Evolutionary conservation across 1,284 basidiomycete species (phyloP), one percentile per base, ranked within the genome.

Genomic region (Pyrrhoderma lamaoense): DNA sequence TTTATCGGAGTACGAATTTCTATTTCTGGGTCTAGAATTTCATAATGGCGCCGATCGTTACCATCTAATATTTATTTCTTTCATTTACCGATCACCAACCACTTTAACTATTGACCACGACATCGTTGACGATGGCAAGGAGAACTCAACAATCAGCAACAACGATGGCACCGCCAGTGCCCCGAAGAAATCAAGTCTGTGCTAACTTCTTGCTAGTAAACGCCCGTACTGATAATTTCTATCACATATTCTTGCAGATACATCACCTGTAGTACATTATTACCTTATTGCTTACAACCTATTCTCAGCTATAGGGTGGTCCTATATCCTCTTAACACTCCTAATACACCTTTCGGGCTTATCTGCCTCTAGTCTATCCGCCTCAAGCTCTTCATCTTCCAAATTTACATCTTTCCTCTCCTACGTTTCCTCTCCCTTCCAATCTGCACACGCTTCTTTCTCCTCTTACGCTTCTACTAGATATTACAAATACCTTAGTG

Each of bases 281-380:
- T 95, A 94, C 70, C 76, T 96, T 1, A 59, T 89, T 52, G 65
- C 70, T 1, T 96, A 92, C 76, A 95, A 96, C 70, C 57, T 77
- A 55, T 61, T 84, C 48, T 90, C 88, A 0, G 72, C 84, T 0
- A 47, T 80, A 3, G 85, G 81, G 40, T 95, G 93, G 93, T 66
- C 67, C 0, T 78, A 80, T 65, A 69, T 94, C 54, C 81, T 94
- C 59, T 56, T 73, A 60, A 21, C 8, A 49, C 42, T 42, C 31
- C 59, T 46, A 21, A 34, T 35, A 9, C 42, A 34, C 8, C 52
- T 51, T 43, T 40, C 40, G 11, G 49, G 52, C 14, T 25, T 49
- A 2, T 38, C 19, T 13, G 69, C 38, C 52, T 77, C 54, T 56
- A 68, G 37, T 79, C 85, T 64, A 62, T 85, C 54, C 64, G 72